These are phyloP conservation scores for Talaromyces sp. DNA, from an alignment of 2,329 filamentous ascomycete species.

Conservation along the genomic window DNA sequence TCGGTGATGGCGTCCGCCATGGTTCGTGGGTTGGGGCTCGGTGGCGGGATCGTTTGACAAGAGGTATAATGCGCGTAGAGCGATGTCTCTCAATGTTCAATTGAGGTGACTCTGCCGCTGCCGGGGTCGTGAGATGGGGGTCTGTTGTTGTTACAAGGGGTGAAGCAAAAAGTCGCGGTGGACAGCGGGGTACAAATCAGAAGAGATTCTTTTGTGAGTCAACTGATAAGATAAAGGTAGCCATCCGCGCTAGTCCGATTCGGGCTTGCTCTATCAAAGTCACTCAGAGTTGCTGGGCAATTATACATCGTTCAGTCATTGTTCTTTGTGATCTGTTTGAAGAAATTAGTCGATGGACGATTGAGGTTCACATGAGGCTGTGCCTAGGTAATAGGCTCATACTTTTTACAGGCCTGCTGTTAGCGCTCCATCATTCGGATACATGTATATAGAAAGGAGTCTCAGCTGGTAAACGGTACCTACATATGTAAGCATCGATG, in stretches of 20 bases:
- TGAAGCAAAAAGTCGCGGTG: background rate
- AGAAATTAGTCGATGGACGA: background rate
- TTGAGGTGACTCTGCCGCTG: background rate
- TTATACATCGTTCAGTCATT: background rate
- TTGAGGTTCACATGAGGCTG: background rate
- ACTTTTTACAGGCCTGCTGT: background rate
- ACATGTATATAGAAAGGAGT: too few relatives aligned
- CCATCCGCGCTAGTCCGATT: background rate
- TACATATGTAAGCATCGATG: too few relatives aligned
- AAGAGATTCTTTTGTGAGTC: constrained; percentile 5
- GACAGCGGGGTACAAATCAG: background rate
- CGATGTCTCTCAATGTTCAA: background rate
- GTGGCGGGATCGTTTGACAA: background rate
- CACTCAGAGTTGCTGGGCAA: background rate
- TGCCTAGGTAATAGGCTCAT: too few relatives aligned
- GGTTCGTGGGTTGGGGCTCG: background rate
- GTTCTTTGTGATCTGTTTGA: background rate
- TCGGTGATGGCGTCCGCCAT: constrained; percentile 24
- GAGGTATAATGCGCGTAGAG: background rate
- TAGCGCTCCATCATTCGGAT: background rate
- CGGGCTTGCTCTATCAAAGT: background rate
- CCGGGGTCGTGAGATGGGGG: background rate
- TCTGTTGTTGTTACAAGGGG: constrained; percentile 3
- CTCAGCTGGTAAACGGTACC: too few relatives aligned
- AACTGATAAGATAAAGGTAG: constrained; percentile 3